Conservation (phyloP, 768 basidiomycete genomes). For the Agrocybe praecox region DNA sequence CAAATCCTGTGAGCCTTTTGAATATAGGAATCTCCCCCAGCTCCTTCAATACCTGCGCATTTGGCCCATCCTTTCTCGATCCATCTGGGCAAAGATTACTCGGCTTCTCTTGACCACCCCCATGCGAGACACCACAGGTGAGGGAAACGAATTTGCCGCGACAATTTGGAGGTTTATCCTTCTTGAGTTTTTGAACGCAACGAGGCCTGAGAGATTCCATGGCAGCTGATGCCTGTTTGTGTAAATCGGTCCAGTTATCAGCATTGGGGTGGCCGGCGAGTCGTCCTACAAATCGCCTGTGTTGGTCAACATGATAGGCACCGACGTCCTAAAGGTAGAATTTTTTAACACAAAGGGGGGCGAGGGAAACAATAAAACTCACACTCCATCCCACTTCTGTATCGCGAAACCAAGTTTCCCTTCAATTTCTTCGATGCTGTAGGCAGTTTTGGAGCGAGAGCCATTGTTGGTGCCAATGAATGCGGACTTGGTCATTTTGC, state of each 20-base stretch:
- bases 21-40: background rate
- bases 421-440: background rate
- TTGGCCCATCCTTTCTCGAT: too few relatives aligned
- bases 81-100: background rate
- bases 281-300: background rate
- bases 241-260: background rate
- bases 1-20: slow-evolving; percentile 4
- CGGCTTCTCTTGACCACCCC: slow-evolving; percentile 1
- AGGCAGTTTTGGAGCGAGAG: background rate
- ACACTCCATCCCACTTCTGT: slow-evolving; percentile 7
- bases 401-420: background rate
- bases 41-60: background rate
- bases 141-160: slow-evolving; percentile 5
- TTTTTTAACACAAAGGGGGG: background rate
- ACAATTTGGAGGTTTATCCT: background rate
- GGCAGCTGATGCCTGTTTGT: background rate
- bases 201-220: background rate
- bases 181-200: background rate
- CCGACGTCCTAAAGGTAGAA: background rate
- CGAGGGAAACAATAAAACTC: background rate
- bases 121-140: slow-evolving; percentile 1
- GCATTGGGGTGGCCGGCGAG: slow-evolving; percentile 2
- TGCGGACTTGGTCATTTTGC: background rate
- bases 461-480: background rate
- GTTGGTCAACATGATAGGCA: background rate